These are phyloP conservation scores for Fallopia convolvulus DNA, from an alignment of 148 eudicot genomes.

Conservation along the genomic window DNA sequence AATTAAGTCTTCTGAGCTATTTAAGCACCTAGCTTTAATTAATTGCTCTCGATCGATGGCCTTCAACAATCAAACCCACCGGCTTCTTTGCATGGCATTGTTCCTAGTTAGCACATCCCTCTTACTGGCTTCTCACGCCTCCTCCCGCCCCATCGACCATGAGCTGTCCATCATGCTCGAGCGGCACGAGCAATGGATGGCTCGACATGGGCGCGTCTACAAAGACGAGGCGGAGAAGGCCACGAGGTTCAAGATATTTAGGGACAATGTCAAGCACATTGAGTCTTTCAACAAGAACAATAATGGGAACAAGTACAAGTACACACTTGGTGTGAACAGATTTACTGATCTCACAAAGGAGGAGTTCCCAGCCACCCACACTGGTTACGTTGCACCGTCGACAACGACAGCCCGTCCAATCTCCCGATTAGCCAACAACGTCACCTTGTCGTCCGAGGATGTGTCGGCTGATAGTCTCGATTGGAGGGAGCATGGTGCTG, in stretches of 20 bases:
- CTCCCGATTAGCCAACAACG: background rate
- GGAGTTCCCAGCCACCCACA: conserved; percentile 38
- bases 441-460: background rate
- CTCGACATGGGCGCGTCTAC: conserved; percentile 46
- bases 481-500: conserved; percentile 52
- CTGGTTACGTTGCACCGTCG: conserved; percentile 23
- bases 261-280: conserved; percentile 38
- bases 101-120: background rate
- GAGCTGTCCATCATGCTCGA: conserved; percentile 26
- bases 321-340: conserved; percentile 35
- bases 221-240: conserved; percentile 33
- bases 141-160: conserved; percentile 22
- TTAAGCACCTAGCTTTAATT: too few species aligned
- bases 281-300: conserved; percentile 31
- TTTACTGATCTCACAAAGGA: conserved; percentile 61
- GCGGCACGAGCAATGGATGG: conserved; percentile 54
- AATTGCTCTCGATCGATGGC: too few species aligned
- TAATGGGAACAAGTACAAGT: conserved; percentile 6
- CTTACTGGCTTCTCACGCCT: background rate
- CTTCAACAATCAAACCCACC: background rate
- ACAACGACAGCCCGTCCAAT: too few species aligned
- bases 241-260: conserved; percentile 38
- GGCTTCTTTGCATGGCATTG: background rate
- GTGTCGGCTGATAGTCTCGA: conserved; percentile 22
- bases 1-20: too few species aligned